Evolutionary conservation across 306 rosid genomes (phyloP).

Genomic region (Bauhinia variegata): DNA sequence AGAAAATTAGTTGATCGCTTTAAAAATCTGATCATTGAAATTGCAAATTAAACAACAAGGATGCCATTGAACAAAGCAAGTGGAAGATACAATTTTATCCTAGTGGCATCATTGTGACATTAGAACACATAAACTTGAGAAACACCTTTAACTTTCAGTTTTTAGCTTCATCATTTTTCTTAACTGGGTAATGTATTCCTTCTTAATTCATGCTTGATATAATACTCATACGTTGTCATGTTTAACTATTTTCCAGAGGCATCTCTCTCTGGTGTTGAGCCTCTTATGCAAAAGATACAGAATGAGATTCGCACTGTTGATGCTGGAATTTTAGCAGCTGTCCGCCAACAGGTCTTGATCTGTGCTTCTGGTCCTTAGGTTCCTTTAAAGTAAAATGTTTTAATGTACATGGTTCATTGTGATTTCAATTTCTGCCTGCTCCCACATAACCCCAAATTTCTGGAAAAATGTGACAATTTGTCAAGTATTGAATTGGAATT

Average conservation of each 20-base stretch:
- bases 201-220: conserved; percentile 1
- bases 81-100: not conserved
- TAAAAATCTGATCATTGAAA: not conserved
- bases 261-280: conserved; percentile 91
- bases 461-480: not conserved
- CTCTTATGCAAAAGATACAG: conserved; percentile 95
- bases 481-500: not conserved
- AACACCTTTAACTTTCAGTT: not conserved
- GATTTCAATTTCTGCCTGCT: conserved; percentile 1
- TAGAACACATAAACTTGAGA: not conserved
- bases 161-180: not conserved
- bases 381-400: not conserved
- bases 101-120: not conserved
- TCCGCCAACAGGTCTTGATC: conserved; percentile 82
- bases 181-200: not conserved
- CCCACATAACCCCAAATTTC: not conserved
- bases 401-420: not conserved
- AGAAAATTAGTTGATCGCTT: not conserved
- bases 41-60: not conserved
- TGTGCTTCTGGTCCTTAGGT: not conserved
- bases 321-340: conserved; percentile 88
- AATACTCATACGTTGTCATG: conserved; percentile 20
- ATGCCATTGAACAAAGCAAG: not conserved
- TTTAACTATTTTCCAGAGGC: conserved; percentile 58
- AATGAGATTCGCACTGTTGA: conserved; percentile 91